phyloP scores from a whole-genome alignment of 495 filamentous ascomycete species.

The Penicillium salamii region DNA sequence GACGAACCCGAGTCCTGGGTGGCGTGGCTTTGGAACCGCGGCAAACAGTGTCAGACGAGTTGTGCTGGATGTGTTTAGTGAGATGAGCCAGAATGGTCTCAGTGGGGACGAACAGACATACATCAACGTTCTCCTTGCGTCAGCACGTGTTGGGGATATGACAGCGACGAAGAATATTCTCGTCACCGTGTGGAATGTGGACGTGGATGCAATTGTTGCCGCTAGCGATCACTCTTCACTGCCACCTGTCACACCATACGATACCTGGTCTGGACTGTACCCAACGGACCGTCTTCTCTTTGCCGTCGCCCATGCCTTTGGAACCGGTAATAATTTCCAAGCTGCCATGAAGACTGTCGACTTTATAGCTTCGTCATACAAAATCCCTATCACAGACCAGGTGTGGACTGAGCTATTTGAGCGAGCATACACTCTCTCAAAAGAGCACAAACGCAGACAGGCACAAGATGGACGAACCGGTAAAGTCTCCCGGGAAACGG shows the following conservation, averaged over 20 bases:
- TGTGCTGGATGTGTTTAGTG: conserved; percentile 39
- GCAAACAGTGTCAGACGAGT: conserved; percentile 30
- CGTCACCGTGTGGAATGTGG: conserved; percentile 55
- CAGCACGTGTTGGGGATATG: conserved; percentile 54
- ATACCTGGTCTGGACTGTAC: conserved; percentile 49
- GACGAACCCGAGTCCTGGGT: conserved; percentile 15
- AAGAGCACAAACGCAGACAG: conserved; percentile 15
- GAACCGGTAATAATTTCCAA: conserved; percentile 53
- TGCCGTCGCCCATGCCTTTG: conserved; percentile 57
- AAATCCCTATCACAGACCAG: conserved; percentile 42
- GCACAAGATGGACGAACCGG: conserved; percentile 9
- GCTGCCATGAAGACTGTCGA: conserved; percentile 53
- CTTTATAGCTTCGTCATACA: conserved; percentile 54
- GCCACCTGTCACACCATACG: conserved; percentile 29
- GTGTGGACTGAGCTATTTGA: conserved; percentile 60
- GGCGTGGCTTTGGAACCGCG: conserved; percentile 33
- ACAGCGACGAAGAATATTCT: conserved; percentile 47
- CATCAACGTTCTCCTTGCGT: conserved; percentile 52
- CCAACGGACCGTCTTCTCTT: conserved; percentile 54
- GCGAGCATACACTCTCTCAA: conserved; percentile 54
- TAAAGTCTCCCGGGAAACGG: conserved; percentile 37
- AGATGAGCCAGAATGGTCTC: conserved; percentile 50
- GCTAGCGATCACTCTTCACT: conserved; percentile 22
- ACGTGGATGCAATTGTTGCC: conserved; percentile 42
- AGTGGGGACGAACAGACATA: conserved; percentile 54